Conservation (phyloP, 768 basidiomycete genomes). For the Punctularia strigosozonata region DNA sequence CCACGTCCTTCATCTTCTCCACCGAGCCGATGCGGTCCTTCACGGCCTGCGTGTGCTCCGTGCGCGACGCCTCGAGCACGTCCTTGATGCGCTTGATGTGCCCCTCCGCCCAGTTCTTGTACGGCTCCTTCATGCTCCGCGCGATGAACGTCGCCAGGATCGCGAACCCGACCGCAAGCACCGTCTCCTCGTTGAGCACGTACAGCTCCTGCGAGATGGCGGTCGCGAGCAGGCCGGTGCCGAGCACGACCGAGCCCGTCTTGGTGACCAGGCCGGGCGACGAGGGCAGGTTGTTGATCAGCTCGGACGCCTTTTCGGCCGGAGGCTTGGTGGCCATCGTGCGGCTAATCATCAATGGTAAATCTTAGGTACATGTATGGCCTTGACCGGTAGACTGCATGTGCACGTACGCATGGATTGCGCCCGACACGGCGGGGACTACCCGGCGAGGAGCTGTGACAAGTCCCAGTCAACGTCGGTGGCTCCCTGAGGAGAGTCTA, state of each 20-base stretch:
- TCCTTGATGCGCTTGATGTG: conserved; percentile 77
- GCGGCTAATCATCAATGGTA: conserved; percentile 31
- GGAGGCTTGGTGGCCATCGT: conserved; percentile 62
- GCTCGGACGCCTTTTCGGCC: conserved; percentile 76
- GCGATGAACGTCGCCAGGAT: conserved; percentile 77
- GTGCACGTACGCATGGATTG: conserved; percentile 33
- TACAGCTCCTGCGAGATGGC: conserved; percentile 97
- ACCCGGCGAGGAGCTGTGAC: conserved; percentile 15
- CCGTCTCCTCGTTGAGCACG: conserved; percentile 93
- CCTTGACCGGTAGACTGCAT: conserved; percentile 3
- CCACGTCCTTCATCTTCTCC: conserved; percentile 92
- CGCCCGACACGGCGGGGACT: conserved; percentile 33
- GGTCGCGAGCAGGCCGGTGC: conserved; percentile 77
- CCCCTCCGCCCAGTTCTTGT: conserved; percentile 83
- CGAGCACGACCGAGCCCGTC: conserved; percentile 85
- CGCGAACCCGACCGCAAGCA: conserved; percentile 74
- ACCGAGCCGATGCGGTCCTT: conserved; percentile 88
- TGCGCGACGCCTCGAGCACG: conserved; percentile 70
- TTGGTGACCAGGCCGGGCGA: conserved; percentile 88
- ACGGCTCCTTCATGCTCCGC: conserved; percentile 74
- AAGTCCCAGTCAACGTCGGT: neutral
- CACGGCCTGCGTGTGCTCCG: conserved; percentile 88
- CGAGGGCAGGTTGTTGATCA: conserved; percentile 80
- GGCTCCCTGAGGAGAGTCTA: neutral
- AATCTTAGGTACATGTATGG: conserved; percentile 2